Conservation (phyloP, 805 yeast species). For the Suhomyces tanzawaensis region DNA sequence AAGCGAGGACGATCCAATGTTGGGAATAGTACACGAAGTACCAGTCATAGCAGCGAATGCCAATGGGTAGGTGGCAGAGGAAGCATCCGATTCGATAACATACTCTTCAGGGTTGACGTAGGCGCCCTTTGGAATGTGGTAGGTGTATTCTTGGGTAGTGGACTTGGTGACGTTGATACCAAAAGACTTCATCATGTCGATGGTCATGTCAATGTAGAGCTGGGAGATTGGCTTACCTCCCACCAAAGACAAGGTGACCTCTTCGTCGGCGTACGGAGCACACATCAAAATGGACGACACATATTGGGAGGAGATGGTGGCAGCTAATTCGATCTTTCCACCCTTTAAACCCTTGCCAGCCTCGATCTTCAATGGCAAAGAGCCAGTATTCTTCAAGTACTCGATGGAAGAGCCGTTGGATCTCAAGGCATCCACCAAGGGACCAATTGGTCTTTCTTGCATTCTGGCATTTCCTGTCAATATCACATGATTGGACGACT, state of each 20-base stretch:
- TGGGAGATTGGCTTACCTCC: slow-evolving; percentile 98
- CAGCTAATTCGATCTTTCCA: slow-evolving; percentile 90
- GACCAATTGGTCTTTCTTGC: slow-evolving; percentile 97
- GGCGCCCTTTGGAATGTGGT: slow-evolving; percentile 81
- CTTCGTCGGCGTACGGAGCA: slow-evolving; percentile 90
- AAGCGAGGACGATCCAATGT: slow-evolving; percentile 84
- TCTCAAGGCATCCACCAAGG: slow-evolving; percentile 86
- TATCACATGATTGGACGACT: slow-evolving; percentile 45
- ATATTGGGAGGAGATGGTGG: slow-evolving; percentile 95
- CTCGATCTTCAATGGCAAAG: slow-evolving; percentile 72
- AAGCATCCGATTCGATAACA: slow-evolving; percentile 93
- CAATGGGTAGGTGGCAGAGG: slow-evolving; percentile 95
- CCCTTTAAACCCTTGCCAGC: slow-evolving; percentile 77
- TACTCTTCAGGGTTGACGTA: slow-evolving; percentile 82
- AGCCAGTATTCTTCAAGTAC: slow-evolving; percentile 73
- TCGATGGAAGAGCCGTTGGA: slow-evolving; percentile 74
- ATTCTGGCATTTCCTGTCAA: slow-evolving; percentile 94
- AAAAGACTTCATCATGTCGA: slow-evolving; percentile 88
- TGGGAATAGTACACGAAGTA: slow-evolving; percentile 87
- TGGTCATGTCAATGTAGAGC: slow-evolving; percentile 95
- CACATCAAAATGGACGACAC: slow-evolving; percentile 96
- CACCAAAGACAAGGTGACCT: slow-evolving; percentile 82
- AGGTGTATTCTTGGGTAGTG: slow-evolving; percentile 72
- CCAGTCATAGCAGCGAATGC: slow-evolving; percentile 98
- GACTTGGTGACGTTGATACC: slow-evolving; percentile 78